These are phyloP conservation scores for Erythrobasidium yunnanense DNA, from an alignment of 768 basidiomycete species.

Conservation along the genomic window DNA sequence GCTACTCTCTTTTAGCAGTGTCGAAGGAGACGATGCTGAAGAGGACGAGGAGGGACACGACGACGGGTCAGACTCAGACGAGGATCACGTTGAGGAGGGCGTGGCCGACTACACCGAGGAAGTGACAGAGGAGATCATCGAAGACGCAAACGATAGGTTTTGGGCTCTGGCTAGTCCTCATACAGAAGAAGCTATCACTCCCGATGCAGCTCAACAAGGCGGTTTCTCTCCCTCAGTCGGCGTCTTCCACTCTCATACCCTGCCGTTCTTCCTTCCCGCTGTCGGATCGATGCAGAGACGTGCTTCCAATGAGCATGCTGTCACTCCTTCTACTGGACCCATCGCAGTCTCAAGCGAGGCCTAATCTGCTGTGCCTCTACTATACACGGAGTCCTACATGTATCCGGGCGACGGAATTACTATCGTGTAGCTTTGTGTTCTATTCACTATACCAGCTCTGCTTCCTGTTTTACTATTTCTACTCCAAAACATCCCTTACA, in stretches of 20 bases:
- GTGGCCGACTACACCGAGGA: too few species aligned
- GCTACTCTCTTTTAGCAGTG: too few species aligned
- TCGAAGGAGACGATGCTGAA: background rate
- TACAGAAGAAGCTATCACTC: background rate
- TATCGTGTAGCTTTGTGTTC: too few species aligned
- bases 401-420: too few species aligned
- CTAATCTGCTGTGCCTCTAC: too few species aligned
- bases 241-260: conserved; percentile 21
- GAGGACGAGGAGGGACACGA: background rate
- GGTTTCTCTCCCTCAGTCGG: conserved; percentile 18
- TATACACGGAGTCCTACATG: too few species aligned
- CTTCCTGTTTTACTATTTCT: too few species aligned
- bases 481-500: too few species aligned
- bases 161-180: background rate
- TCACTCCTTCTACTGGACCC: background rate
- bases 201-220: background rate
- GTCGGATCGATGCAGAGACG: conserved; percentile 8
- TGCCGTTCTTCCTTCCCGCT: conserved; percentile 14
- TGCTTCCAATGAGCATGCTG: background rate
- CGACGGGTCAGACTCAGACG: background rate
- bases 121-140: too few species aligned
- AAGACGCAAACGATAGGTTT: too few species aligned
- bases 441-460: too few species aligned
- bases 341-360: too few species aligned
- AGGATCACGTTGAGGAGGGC: background rate